Evolutionary conservation across 164 flowering plant species (phyloP).

Genomic region (Magnolia changhungtana): DNA sequence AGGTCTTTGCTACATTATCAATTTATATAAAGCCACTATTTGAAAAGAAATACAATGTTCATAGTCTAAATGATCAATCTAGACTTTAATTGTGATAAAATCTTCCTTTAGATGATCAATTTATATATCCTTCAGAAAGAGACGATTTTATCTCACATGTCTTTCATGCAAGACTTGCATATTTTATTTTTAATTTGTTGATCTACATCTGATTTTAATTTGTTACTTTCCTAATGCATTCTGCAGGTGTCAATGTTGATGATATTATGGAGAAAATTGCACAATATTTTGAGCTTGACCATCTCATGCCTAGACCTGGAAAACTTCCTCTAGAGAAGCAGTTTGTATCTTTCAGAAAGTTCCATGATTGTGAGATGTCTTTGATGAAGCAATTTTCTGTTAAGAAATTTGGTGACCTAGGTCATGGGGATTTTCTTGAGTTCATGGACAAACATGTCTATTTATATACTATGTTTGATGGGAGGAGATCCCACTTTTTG

Average conservation of each 20-base stretch:
- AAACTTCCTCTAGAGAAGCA: constrained; percentile 27
- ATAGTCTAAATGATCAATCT: no score
- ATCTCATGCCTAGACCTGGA: constrained; percentile 15
- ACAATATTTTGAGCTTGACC: constrained; percentile 36
- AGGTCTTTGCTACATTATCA: not conserved
- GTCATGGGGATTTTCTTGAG: constrained; percentile 59
- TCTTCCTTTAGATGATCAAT: not conserved
- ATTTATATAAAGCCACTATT: not conserved
- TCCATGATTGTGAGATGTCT: constrained; percentile 61
- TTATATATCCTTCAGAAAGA: not conserved
- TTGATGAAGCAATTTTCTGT: constrained; percentile 56
- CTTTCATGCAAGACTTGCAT: not conserved
- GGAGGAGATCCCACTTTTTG: no score
- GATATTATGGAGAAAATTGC: constrained; percentile 48
- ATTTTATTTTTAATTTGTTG: not conserved
- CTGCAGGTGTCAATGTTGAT: constrained; percentile 52
- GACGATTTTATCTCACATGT: no score
- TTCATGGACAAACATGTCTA: constrained; percentile 56
- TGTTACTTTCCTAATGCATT: constrained; percentile 5
- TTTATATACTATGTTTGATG: not conserved
- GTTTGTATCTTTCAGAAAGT: constrained; percentile 36
- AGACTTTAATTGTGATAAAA: no score
- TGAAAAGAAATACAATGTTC: not conserved
- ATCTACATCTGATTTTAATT: not conserved
- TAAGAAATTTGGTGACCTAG: constrained; percentile 59